These are phyloP conservation scores for Scutellaria barbata DNA, from an alignment of 257 asterid genomes.

Conservation along the genomic window DNA sequence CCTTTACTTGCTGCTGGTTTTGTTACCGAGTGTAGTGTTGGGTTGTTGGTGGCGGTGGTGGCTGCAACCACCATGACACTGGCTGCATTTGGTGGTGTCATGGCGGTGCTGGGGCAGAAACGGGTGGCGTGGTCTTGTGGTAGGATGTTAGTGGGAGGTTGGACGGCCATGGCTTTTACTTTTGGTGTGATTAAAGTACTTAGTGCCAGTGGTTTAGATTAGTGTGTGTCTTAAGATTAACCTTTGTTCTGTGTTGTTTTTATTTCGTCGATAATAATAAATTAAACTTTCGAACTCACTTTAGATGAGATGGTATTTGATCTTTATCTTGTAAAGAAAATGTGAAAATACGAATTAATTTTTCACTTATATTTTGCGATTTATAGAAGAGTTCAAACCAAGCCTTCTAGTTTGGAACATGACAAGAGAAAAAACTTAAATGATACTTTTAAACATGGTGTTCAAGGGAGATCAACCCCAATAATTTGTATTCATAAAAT, in stretches of 20 bases:
- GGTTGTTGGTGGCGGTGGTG: constrained; percentile 50
- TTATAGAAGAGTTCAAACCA: no score
- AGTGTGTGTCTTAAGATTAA: constrained; percentile 31
- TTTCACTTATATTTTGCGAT: no score
- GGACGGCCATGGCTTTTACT: constrained; percentile 76
- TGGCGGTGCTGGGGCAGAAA: constrained; percentile 56
- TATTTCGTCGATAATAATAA: background rate
- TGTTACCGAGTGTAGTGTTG: constrained; percentile 41
- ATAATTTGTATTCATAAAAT: no score
- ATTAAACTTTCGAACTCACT: no score
- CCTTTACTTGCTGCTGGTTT: constrained; percentile 65
- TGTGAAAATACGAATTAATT: no score
- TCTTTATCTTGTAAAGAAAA: no score
- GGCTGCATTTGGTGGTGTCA: constrained; percentile 51
- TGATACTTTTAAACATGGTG: background rate
- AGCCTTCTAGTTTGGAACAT: background rate
- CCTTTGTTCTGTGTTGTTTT: background rate
- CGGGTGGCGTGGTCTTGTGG: constrained; percentile 46
- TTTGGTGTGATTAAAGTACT: constrained; percentile 56
- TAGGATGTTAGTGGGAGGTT: constrained; percentile 68
- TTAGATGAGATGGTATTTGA: no score
- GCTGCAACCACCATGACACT: constrained; percentile 51
- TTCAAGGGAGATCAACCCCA: background rate
- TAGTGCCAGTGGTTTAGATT: constrained; percentile 40
- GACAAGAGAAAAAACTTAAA: no score